Percentiles rank a stretch among this genome's conserved stretches.
phyloP scores from a whole-genome alignment of 2,329 filamentous ascomycete genomes.

The Fusarium virguliforme region DNA sequence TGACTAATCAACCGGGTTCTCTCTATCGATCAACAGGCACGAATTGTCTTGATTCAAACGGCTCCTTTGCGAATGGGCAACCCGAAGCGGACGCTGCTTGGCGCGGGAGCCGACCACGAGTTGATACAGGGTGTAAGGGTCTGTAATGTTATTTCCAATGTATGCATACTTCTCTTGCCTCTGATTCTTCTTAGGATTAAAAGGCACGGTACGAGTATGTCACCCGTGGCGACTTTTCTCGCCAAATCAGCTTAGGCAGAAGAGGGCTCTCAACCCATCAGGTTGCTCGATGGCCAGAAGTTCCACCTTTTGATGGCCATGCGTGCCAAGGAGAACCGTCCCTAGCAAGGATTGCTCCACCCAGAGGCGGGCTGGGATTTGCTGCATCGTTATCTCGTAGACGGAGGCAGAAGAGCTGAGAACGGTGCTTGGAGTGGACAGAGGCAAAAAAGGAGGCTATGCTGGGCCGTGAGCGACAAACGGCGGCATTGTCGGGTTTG shows the following conservation, averaged over 20 bases:
- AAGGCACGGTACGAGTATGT: too few relatives aligned
- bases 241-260: too few relatives aligned
- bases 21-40: constrained; percentile 13
- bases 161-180: too few relatives aligned
- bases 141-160: too few relatives aligned
- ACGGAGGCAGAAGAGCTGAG: constrained; percentile 8
- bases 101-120: constrained; percentile 43
- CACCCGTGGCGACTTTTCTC: too few relatives aligned
- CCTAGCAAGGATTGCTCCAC: constrained; percentile 21
- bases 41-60: not conserved
- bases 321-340: constrained; percentile 22
- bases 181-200: too few relatives aligned
- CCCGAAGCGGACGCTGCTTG: constrained; percentile 15
- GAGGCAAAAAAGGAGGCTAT: constrained; percentile 16
- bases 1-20: not conserved
- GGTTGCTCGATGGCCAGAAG: too few relatives aligned
- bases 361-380: constrained; percentile 14
- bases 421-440: not conserved
- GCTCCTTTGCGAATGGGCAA: constrained; percentile 1
- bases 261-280: too few relatives aligned
- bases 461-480: constrained; percentile 16
- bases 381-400: constrained; percentile 35
- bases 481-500: constrained; percentile 35
- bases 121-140: not conserved
- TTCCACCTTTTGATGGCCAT: not conserved